A percentile compares a stretch with the other conserved stretches of the same genome.
These are phyloP conservation scores for Russula sp. DNA, from an alignment of 768 basidiomycete species.

Conservation along the genomic window DNA sequence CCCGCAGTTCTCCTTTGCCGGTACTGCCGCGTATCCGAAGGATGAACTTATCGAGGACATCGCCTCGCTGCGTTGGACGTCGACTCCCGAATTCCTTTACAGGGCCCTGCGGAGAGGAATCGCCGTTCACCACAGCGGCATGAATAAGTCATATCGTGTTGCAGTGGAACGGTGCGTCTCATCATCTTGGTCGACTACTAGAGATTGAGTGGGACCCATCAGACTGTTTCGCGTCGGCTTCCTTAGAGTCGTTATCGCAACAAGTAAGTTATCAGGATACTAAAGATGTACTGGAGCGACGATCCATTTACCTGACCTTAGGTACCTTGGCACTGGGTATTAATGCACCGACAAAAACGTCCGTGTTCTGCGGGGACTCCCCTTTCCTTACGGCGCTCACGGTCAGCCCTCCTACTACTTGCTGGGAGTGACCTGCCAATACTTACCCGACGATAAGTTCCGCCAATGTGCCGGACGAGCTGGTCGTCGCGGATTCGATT, in stretches of 20 bases:
- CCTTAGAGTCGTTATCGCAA: conserved; percentile 61
- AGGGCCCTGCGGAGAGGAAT: conserved; percentile 52
- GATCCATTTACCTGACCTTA: conserved; percentile 21
- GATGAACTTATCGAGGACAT: conserved; percentile 48
- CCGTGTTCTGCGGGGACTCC: conserved; percentile 59
- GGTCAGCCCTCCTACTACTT: conserved; percentile 34
- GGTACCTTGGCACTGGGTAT: conserved; percentile 70
- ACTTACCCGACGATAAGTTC: conserved; percentile 38
- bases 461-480: conserved; percentile 72
- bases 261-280: conserved; percentile 34
- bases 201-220: not conserved
- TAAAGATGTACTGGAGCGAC: not conserved
- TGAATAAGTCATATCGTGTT: conserved; percentile 56
- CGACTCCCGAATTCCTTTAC: conserved; percentile 40
- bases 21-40: conserved; percentile 38
- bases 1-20: conserved; percentile 55
- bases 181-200: not conserved
- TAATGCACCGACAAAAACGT: conserved; percentile 65
- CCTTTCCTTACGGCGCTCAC: conserved; percentile 54
- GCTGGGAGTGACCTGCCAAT: not conserved
- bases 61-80: conserved; percentile 32
- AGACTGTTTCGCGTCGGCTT: conserved; percentile 60
- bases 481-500: conserved; percentile 64
- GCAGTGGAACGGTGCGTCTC: conserved; percentile 47
- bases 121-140: conserved; percentile 64